These are phyloP conservation scores for Cronartium quercuum DNA, from an alignment of 1,284 basidiomycete species.

Conservation along the genomic window DNA sequence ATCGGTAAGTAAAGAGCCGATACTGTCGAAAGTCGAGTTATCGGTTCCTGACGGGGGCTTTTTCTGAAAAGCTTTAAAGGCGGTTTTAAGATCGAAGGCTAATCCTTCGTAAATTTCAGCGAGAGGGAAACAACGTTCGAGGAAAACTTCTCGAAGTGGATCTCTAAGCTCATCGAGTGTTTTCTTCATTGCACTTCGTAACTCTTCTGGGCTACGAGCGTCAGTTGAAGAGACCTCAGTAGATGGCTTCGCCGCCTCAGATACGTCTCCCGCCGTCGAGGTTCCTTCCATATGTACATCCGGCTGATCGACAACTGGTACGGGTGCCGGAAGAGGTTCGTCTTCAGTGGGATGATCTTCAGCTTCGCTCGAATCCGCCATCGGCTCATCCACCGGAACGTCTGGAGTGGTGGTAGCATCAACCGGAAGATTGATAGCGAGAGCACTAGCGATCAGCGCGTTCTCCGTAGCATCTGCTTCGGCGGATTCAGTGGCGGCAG, in stretches of 20 bases:
- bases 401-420: not conserved
- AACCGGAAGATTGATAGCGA: not conserved
- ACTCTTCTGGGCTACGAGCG: slow-evolving; percentile 51
- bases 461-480: slow-evolving; percentile 3
- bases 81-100: slow-evolving; percentile 78
- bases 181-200: slow-evolving; percentile 51
- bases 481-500: slow-evolving; percentile 52
- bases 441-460: not conserved
- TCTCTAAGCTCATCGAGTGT: slow-evolving; percentile 64
- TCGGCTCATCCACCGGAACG: not conserved
- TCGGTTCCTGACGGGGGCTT: slow-evolving; percentile 38
- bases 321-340: not conserved
- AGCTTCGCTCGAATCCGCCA: not conserved
- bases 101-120: slow-evolving; percentile 80
- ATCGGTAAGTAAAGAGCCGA: slow-evolving; percentile 31
- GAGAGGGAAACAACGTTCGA: slow-evolving; percentile 64
- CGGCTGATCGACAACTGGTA: slow-evolving; percentile 21
- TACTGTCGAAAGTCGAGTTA: slow-evolving; percentile 39
- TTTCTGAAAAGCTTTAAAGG: slow-evolving; percentile 57
- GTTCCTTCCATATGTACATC: not conserved
- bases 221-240: slow-evolving; percentile 41
- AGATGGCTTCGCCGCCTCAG: slow-evolving; percentile 43
- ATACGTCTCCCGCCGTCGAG: not conserved
- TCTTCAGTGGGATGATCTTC: slow-evolving; percentile 10
- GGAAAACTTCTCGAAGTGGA: slow-evolving; percentile 61